These are phyloP conservation scores for Phytophthora nicotianae DNA, from an alignment of 352 stramenopile species.

Conservation along the genomic window DNA sequence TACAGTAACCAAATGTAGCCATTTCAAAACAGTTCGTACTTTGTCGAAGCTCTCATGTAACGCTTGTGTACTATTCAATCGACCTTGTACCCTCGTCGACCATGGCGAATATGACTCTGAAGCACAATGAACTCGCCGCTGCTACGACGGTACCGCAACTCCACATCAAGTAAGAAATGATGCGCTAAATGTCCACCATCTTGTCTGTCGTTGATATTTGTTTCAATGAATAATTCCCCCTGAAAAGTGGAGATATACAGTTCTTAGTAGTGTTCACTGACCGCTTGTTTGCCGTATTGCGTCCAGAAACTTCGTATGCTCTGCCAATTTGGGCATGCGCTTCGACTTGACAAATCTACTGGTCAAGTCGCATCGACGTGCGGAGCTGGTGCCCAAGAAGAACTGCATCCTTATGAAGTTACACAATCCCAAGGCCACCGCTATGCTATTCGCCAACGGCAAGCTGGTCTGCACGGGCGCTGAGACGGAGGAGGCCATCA, in stretches of 20 bases:
- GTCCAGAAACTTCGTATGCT: slow-evolving; percentile 78
- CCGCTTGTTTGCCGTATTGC: background rate
- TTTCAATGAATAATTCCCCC: background rate
- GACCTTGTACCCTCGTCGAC: background rate
- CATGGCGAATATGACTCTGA: slow-evolving; percentile 13
- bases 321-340: slow-evolving; percentile 80
- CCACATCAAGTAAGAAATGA: slow-evolving; percentile 62
- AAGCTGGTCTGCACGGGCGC: slow-evolving; percentile 85
- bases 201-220: background rate
- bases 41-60: slow-evolving; percentile 14
- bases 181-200: background rate
- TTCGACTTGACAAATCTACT: slow-evolving; percentile 77
- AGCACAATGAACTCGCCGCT: slow-evolving; percentile 12
- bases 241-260: slow-evolving; percentile 9
- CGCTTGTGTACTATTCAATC: slow-evolving; percentile 3
- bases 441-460: slow-evolving; percentile 86
- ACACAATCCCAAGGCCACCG: slow-evolving; percentile 62
- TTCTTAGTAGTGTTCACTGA: slow-evolving; percentile 8
- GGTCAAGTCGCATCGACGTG: slow-evolving; percentile 73
- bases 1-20: slow-evolving; percentile 23
- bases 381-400: slow-evolving; percentile 85
- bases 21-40: slow-evolving; percentile 14
- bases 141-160: slow-evolving; percentile 38
- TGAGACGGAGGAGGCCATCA: slow-evolving; percentile 76
- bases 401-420: slow-evolving; percentile 90